Evolutionary conservation across 129 eudicot species (phyloP), one percentile per base, ranked within the genome.

Genomic region (Artemisia tridentata): DNA sequence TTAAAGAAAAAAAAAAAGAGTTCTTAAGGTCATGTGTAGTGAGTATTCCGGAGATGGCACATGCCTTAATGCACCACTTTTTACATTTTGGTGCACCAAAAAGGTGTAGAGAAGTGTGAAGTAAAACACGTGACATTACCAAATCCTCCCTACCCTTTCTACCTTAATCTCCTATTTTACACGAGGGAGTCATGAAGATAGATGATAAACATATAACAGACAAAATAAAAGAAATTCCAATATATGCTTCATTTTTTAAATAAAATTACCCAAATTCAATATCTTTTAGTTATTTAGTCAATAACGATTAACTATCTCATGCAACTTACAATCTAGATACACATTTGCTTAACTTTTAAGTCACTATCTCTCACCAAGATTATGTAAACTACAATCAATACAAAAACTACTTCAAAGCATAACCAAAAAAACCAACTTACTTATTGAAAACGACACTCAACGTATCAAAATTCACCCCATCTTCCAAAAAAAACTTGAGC

Each of bases 401-500:
- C 4, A 38, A 20, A 79, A 41, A 15, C 2, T 51, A 13, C 7
- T 16, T 51, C 7, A n/a, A 51, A 51, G 18, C 53, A 34, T 0
- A 51, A 63, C 70, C 27, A 11, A 79, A 64, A 69, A 43, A 65
- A 7, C 5, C 10, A n/a, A 21, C 72, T 71, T 80, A 84, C 88
- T 80, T 80, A 23, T 84, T 80, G 57, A 84, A 84, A 61, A 84
- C 65, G 38, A 84, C 69, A 47, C 80, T 73, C 67, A 84, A 78
- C 0, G 88, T 84, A 64, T 84, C 88, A 19, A 84, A 84, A 69
- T 84, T 84, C 25, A 63, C 48, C 1, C 75, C 68, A 43, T 84
- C 88, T 68, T 84, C 88, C 65, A 84, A 65, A 27, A 49, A 84
- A 68, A 84, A 80, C 80, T 84, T 84, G 11, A 84, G 75, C 18